Base-by-base conservation (phyloP, 805 yeast genomes). In the Cyberlindnera mrakii region DNA sequence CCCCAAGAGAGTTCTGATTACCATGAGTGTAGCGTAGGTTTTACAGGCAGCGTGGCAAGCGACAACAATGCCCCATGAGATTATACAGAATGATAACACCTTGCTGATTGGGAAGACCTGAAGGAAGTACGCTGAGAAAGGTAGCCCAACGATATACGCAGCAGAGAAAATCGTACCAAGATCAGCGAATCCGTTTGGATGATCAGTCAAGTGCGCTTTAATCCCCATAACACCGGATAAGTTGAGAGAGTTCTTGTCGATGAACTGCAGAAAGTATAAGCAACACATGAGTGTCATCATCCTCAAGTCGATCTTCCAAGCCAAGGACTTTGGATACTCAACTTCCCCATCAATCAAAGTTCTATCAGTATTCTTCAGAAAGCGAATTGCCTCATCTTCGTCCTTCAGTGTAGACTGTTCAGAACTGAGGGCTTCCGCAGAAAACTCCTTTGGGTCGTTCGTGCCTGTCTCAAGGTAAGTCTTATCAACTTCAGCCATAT, bases 151-250 rank as follows among this genome's bases (percentile, higher is more conserved):
- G 35, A 76, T 73, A 41, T 72, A 75, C 2, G 78, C 68, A 25
- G 68, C 76, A 43, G 73, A 72, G 46, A 73, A 68, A 10, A 75
- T 72, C 2, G 81, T 74, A 30, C 74, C 71, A 36, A 75, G 58
- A 49, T 75, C 67, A n/a, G 76, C 67, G 52, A 68, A 76, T 40
- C 77, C 71, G 40, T 74, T 65, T 14, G 37, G 37, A n/a, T 35
- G 37, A 18, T 70, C 66, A 31, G 55, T 58, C 47, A 75, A 60
- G 51, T 74, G 66, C 3, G 64, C 54, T 52, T 71, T 74, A 53
- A 78, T 75, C 1, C 83, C 83, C 83, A 79, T 77, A 1, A 78
- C 77, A 3, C 79, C 80, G 4, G 83, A 77, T 51, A 77, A 78
- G 47, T 77, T 77, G 33, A 74, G 58, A 38, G 77, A 58, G 5